Percentiles rank a stretch among this genome's conserved stretches.
These are phyloP conservation scores for Hortiboletus campestris DNA, from an alignment of 768 basidiomycete genomes.

Conservation along the genomic window DNA sequence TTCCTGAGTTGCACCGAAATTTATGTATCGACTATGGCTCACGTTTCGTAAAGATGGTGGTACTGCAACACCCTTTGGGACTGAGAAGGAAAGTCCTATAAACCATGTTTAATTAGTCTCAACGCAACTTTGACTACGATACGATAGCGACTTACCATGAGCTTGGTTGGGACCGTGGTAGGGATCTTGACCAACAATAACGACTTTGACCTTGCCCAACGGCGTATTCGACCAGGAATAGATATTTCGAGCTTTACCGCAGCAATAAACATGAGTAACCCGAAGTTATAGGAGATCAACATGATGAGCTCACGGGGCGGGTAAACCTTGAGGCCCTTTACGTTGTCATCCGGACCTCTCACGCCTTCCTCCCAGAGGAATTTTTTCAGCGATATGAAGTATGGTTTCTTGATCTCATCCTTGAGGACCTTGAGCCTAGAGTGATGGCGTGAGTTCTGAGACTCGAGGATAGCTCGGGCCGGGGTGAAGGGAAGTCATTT, in stretches of 20 bases:
- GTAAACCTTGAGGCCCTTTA: slow-evolving; percentile 58
- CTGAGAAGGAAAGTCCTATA: slow-evolving; percentile 84
- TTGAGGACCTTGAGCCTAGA: slow-evolving; percentile 71
- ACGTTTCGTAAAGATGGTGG: slow-evolving; percentile 87
- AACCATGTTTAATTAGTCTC: slow-evolving; percentile 5
- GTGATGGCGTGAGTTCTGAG: slow-evolving; percentile 6
- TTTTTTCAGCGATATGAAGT: slow-evolving; percentile 69
- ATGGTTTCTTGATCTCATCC: slow-evolving; percentile 72
- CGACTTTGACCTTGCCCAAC: slow-evolving; percentile 78
- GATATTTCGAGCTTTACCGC: slow-evolving; percentile 65
- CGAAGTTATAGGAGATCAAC: slow-evolving; percentile 27
- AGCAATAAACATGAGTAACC: slow-evolving; percentile 15
- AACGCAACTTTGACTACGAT: background rate
- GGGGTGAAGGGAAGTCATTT: background rate
- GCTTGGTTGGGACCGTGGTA: slow-evolving; percentile 82
- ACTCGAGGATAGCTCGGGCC: background rate
- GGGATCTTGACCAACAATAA: slow-evolving; percentile 90
- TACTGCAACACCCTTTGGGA: slow-evolving; percentile 67
- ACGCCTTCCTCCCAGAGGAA: slow-evolving; percentile 70
- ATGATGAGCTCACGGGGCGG: slow-evolving; percentile 56
- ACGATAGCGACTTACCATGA: slow-evolving; percentile 54
- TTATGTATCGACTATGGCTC: slow-evolving; percentile 24
- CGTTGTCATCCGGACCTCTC: slow-evolving; percentile 46
- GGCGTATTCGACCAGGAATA: slow-evolving; percentile 93
- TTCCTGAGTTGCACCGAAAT: slow-evolving; percentile 10